Evolutionary conservation across 2,329 filamentous ascomycete species (phyloP).

Genomic region (Cercospora zeina): DNA sequence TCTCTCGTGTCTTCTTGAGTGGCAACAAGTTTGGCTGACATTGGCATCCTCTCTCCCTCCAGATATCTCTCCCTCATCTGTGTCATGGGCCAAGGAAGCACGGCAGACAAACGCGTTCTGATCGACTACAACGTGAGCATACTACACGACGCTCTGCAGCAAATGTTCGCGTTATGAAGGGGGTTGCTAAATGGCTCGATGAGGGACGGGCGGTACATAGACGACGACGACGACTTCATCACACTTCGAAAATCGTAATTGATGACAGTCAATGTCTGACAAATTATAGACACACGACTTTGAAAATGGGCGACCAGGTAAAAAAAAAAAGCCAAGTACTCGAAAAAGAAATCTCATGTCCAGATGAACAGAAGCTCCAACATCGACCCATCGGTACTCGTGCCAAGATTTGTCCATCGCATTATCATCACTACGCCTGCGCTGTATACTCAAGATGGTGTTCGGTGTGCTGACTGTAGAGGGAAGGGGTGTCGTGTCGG

Average conservation of each 20-base stretch:
- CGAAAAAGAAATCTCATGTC: conserved; percentile 15
- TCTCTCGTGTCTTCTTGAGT: too few relatives aligned
- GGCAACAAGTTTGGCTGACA: too few relatives aligned
- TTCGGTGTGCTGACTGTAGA: neutral
- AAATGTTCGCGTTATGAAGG: conserved; percentile 62
- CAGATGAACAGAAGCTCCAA: conserved; percentile 10
- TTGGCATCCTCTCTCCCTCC: conserved; percentile 2
- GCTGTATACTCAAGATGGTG: conserved; percentile 15
- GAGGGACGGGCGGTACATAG: too few relatives aligned
- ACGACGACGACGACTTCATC: neutral
- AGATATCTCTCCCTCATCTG: conserved; percentile 79
- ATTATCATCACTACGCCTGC: conserved; percentile 21
- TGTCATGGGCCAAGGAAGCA: conserved; percentile 79
- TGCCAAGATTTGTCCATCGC: neutral
- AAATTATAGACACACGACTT: conserved; percentile 3
- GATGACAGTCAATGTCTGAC: neutral
- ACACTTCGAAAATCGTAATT: neutral
- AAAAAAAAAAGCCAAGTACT: conserved; percentile 14
- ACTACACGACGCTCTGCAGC: conserved; percentile 73
- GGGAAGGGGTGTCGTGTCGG: neutral
- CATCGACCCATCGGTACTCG: conserved; percentile 13
- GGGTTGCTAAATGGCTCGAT: too few relatives aligned
- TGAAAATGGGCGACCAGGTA: neutral
- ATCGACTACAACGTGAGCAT: conserved; percentile 87
- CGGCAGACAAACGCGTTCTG: conserved; percentile 77